Percentiles rank a stretch among this genome's conserved stretches.
These are phyloP conservation scores for Boletus tylopilopsis DNA, from an alignment of 768 basidiomycete species.

Conservation along the genomic window DNA sequence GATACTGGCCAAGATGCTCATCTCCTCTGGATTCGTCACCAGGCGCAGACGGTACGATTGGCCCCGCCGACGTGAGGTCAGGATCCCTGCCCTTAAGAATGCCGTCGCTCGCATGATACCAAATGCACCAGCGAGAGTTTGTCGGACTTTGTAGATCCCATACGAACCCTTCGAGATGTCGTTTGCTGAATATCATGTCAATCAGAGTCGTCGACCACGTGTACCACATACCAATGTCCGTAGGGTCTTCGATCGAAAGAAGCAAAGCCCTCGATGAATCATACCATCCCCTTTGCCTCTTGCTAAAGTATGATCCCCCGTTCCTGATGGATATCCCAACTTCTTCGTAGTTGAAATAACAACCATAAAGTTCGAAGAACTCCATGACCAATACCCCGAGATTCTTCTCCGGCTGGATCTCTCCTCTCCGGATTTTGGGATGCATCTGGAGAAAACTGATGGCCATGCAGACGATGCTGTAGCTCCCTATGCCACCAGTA, in stretches of 20 bases:
- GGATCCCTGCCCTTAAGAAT: slow-evolving; percentile 58
- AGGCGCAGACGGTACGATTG: slow-evolving; percentile 43
- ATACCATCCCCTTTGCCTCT: slow-evolving; percentile 78
- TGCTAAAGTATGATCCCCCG: slow-evolving; percentile 88
- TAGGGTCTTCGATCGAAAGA: slow-evolving; percentile 91
- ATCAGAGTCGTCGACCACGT: not conserved
- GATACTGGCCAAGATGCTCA: slow-evolving; percentile 77
- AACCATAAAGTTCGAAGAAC: slow-evolving; percentile 95
- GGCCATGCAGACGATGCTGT: slow-evolving; percentile 89
- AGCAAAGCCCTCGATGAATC: slow-evolving; percentile 52
- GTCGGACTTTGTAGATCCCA: slow-evolving; percentile 75
- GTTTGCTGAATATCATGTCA: slow-evolving; percentile 55
- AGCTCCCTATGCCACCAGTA: slow-evolving; percentile 87
- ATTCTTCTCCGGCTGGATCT: slow-evolving; percentile 85
- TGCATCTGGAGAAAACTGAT: slow-evolving; percentile 97
- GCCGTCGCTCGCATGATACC: slow-evolving; percentile 74
- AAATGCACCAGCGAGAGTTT: slow-evolving; percentile 79
- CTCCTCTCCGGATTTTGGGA: slow-evolving; percentile 84
- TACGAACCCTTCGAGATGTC: slow-evolving; percentile 91
- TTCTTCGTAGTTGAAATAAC: slow-evolving; percentile 86
- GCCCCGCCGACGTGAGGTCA: slow-evolving; percentile 53
- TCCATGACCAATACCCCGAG: slow-evolving; percentile 94
- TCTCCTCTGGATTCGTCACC: slow-evolving; percentile 50
- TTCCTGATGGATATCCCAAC: slow-evolving; percentile 85
- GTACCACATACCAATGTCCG: slow-evolving; percentile 69